Conservation (phyloP, 139 green algal genomes). For the Chlamydomonas sp. region DNA sequence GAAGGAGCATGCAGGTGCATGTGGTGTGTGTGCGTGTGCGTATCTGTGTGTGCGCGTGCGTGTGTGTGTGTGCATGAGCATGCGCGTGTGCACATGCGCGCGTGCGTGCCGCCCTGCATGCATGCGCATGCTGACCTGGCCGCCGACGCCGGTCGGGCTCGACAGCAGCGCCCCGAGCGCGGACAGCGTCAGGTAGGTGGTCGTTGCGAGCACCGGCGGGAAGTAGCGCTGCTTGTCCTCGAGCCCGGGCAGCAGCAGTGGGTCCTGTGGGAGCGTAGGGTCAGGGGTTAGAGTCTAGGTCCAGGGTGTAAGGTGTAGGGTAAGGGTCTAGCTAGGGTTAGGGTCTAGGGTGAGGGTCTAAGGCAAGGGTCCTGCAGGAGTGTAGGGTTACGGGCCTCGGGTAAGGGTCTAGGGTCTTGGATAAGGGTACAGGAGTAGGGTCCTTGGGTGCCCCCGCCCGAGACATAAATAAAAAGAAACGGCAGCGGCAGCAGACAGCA, state of each 20-base stretch:
- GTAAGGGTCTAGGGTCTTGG: too few relatives aligned
- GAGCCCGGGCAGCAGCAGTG: slow-evolving; percentile 55
- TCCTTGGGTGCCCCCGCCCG: too few relatives aligned
- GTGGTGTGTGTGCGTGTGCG: slow-evolving; percentile 1
- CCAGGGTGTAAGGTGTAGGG: too few relatives aligned
- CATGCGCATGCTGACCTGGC: background rate
- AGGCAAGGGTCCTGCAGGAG: too few relatives aligned
- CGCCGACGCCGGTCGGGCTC: background rate
- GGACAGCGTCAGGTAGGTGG: slow-evolving; percentile 29
- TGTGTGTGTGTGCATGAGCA: background rate
- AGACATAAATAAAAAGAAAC: too few relatives aligned
- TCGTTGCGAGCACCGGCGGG: slow-evolving; percentile 39
- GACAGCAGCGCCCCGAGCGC: background rate
- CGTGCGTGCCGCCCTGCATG: background rate
- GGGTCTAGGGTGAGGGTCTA: too few relatives aligned
- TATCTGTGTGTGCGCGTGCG: background rate
- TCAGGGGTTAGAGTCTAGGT: background rate
- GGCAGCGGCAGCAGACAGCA: too few relatives aligned
- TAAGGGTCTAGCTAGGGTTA: too few relatives aligned
- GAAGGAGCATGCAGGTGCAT: background rate
- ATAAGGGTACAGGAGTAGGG: too few relatives aligned
- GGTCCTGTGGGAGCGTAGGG: slow-evolving; percentile 43
- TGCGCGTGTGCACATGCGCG: background rate
- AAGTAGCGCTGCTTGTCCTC: slow-evolving; percentile 61
- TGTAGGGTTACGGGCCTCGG: background rate